Evolutionary conservation across 192 early-diverging fungal species (phyloP), one percentile per base, ranked within the genome.

Genomic region (Linnemannia zychae): DNA sequence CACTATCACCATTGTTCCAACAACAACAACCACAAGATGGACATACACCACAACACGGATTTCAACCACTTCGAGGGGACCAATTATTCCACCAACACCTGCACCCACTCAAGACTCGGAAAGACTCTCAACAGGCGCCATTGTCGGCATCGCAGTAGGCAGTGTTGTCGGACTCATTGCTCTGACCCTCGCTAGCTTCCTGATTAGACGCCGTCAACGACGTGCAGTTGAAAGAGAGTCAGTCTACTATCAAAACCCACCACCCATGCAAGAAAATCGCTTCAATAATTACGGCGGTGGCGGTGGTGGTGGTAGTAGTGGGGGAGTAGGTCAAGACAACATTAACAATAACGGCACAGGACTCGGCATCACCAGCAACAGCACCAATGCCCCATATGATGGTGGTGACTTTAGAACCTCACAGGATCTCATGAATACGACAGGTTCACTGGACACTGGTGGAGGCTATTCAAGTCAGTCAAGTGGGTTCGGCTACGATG

Each of bases 131-230:
- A 53, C 76, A 5, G 72, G 76, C 0, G 81, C 33, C 12, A 83
- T 83, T n/a, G 65, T 78, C 11, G 81, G 72, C 12, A 83, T 83
- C 16, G 71, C 37, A 9, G 65, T 83, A 4, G 81, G 47, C 7
- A 72, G 65, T 16, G 75, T 38, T 5, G 75, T 74, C 18, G 71
- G 40, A 0, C 31, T 78, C 16, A 31, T 69, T 38, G 75, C 72
- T 3, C 16, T 83, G 31, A 63, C 18, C 2, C 13, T 60, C 11
- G 1, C 28, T 5, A 17, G 44, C 12, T 67, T 69, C 13, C 18
- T 67, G 12, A 53, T 48, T 12, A 33, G 13, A 17, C 75, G 66
- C 4, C 76, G 76, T 60, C 67, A 15, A 6, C 65, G 44, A 17
- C 75, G 60, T 15, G 44, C 60, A 6, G 40, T 1, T 6, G 11